phyloP scores from a whole-genome alignment of 1,139 yeast species.

The Eremothecium sinecaudum region DNA sequence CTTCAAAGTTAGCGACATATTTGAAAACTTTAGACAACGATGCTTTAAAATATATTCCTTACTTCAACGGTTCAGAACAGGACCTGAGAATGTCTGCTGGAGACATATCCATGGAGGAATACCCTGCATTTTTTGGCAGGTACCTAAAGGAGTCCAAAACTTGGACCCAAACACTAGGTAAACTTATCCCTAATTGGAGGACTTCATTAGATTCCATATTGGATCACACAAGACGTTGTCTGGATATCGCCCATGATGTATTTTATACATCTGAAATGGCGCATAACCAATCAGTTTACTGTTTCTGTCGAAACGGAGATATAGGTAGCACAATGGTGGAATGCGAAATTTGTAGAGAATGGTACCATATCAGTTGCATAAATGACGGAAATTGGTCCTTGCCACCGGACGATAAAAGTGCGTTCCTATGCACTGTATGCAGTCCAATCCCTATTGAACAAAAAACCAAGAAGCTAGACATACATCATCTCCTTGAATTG shows the following conservation, averaged over 20 bases:
- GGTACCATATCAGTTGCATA: slow-evolving; percentile 71
- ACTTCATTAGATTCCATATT: slow-evolving; percentile 19
- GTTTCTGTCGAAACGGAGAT: slow-evolving; percentile 63
- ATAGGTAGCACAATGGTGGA: slow-evolving; percentile 63
- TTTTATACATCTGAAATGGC: slow-evolving; percentile 21
- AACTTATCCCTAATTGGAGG: slow-evolving; percentile 35
- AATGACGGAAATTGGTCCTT: slow-evolving; percentile 33
- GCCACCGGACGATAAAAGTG: slow-evolving; percentile 33
- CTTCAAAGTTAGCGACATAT: slow-evolving; percentile 8
- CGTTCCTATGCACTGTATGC: slow-evolving; percentile 64
- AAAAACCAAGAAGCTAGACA: slow-evolving; percentile 24
- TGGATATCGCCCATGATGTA: slow-evolving; percentile 33
- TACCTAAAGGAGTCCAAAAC: slow-evolving; percentile 28
- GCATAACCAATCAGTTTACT: slow-evolving; percentile 36
- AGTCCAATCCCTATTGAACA: slow-evolving; percentile 16
- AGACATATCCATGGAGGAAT: slow-evolving; percentile 10
- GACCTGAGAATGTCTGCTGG: slow-evolving; percentile 24
- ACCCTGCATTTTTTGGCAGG: slow-evolving; percentile 9
- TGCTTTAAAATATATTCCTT: slow-evolving; percentile 10
- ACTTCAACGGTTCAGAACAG: slow-evolving; percentile 23
- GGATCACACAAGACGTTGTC: slow-evolving; percentile 29
- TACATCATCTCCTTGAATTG: slow-evolving; percentile 32
- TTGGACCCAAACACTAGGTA: slow-evolving; percentile 41
- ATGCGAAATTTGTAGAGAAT: slow-evolving; percentile 69
- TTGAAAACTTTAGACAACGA: slow-evolving; percentile 7